Base-by-base conservation (phyloP, 768 basidiomycete species). In the Harrya chromipes region DNA sequence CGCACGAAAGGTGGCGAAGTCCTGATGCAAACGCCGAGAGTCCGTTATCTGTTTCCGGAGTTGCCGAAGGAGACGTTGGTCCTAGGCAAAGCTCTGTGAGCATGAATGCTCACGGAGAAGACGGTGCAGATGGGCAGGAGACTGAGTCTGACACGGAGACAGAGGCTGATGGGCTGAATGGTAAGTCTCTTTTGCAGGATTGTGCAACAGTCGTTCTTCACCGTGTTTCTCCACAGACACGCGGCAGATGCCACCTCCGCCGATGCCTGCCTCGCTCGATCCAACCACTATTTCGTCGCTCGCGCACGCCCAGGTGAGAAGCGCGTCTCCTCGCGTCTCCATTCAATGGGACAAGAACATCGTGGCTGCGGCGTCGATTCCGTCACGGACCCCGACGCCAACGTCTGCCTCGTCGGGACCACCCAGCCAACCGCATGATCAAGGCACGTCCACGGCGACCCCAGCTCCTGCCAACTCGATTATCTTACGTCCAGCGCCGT, bases 231-330 rank as follows among this genome's bases (percentile, higher is more conserved):
- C n/a, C 35, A 35, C 45, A 78, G 76, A 73, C 47, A 55, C 63
- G 1, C 62, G 59, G 19, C 69, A 67, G 14, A 75, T 77, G 80
- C 79, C 80, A 5, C 80, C 79, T 6, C 77, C 79, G 19, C 75
- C 75, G 1, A 70, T 79, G 61, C 77, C 78, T 6, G 72, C 73
- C 16, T 63, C 71, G 11, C 58, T 72, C 21, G 72, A 78, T 50
- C 70, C 73, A 5, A 72, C 74, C 26, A 69, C 71, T 4, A 51
- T 70, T 26, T 65, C 66, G 17, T 66, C 69, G 41, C 62, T 68
- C 31, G 48, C 42, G 11, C 62, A 61, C 33, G 54, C 63, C 9
- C 58, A 47, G 4, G 48, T 20, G 11, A 52, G 58, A 29, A 50
- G 60, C 4, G 21, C 31, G n/a, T 65, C 64, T 19, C 64, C 64